These are phyloP conservation scores for Castanospermum australe DNA, from an alignment of 306 rosid genomes.

Conservation along the genomic window DNA sequence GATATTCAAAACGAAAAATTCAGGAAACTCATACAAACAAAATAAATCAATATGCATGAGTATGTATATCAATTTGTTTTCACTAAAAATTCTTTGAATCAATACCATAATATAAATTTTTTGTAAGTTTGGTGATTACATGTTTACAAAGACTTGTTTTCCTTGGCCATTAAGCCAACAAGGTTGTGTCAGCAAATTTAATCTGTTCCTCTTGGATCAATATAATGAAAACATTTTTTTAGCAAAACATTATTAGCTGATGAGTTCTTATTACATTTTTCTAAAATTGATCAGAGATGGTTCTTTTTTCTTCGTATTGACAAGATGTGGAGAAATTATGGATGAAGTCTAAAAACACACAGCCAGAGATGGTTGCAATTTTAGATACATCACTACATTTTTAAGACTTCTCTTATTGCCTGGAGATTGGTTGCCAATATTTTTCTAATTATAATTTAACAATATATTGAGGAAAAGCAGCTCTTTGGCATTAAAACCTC, in stretches of 20 bases:
- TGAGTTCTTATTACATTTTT: background rate
- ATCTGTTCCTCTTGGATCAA: background rate
- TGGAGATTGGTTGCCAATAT: constrained; percentile 8
- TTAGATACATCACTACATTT: background rate
- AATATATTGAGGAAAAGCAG: constrained; percentile 16
- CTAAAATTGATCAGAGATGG: background rate
- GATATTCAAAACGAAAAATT: background rate
- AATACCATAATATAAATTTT: background rate
- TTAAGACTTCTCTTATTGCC: background rate
- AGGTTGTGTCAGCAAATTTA: background rate
- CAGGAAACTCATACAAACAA: background rate
- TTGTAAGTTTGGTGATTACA: background rate
- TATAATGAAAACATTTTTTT: background rate
- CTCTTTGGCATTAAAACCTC: constrained; percentile 12
- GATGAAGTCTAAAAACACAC: background rate
- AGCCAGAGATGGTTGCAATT: background rate
- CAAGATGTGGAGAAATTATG: background rate
- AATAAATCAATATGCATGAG: background rate
- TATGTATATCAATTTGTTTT: background rate
- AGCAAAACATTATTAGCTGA: background rate
- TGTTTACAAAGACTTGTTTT: background rate
- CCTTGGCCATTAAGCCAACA: background rate
- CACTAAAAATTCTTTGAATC: background rate
- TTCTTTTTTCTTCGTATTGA: background rate
- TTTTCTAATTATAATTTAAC: constrained; percentile 3